Evolutionary conservation across 768 basidiomycete genomes (phyloP), one percentile per base, ranked within the genome.

Genomic region (Gelatoporia subvermispora): DNA sequence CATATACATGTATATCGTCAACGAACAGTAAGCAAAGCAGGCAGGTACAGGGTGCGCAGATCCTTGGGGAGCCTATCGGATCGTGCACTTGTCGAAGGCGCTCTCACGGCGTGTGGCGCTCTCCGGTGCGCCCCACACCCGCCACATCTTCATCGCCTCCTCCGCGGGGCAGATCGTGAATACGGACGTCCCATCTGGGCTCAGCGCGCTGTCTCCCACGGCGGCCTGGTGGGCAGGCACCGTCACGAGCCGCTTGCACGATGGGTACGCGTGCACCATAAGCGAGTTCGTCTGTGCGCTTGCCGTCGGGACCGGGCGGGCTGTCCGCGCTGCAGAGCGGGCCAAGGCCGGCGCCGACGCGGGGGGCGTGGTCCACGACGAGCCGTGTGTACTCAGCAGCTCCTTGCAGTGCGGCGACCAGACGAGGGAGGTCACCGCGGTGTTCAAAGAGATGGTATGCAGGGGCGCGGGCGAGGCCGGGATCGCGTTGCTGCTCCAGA

Each of bases 131-230:
- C 49, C 59, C 84, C 83, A 85, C 25, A 85, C 80, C 52, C 81
- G 78, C 76, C 82, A 85, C 75, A 84, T 80, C 67, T 83, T 84
- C 66, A 85, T 82, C 41, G 79, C 76, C 61, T 85, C 81, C 53
- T 85, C 84, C 22, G 63, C 66, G 1, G 81, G 78, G 48, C 78
- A 83, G 8, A 82, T 74, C 25, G 84, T 83, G 56, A 84, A 85
- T 46, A 84, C 58, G 55, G 70, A 73, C 50, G 80, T 80, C 5
- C 83, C 82, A 43, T 79, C 76, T 2, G 82, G 83, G 34, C 80
- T 71, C 35, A 85, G 65, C 59, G 81, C 83, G 51, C 80, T 81
- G 50, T 84, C 81, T 11, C 76, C 75, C 10, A 84, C 71, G 3
- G 72, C 61, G 45, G 74, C 72, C 18, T 66, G 65, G 57, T 85